These are phyloP conservation scores for Malassezia dermatis DNA, from an alignment of 1,284 basidiomycete genomes.

Conservation along the genomic window DNA sequence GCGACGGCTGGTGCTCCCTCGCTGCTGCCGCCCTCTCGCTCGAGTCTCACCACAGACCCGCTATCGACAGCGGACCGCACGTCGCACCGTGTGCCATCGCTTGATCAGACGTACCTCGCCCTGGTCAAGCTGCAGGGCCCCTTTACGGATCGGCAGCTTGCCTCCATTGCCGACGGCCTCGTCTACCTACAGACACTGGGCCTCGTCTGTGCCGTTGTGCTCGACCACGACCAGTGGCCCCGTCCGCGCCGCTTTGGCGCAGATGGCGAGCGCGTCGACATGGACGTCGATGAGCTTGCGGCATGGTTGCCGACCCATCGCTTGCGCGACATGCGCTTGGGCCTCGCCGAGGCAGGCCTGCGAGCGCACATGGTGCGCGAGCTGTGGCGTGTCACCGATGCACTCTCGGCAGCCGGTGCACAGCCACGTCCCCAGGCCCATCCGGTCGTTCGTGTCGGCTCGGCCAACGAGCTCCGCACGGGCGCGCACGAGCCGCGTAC, in stretches of 20 bases:
- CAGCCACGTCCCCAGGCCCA: constrained; percentile 65
- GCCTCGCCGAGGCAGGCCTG: constrained; percentile 26
- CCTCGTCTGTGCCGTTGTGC: constrained; percentile 82
- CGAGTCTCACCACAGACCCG: constrained; percentile 9
- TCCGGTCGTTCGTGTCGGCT: constrained; percentile 32
- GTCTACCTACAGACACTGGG: constrained; percentile 91
- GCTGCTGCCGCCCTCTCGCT: constrained; percentile 5
- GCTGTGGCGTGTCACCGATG: constrained; percentile 57
- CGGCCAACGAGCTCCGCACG: not conserved
- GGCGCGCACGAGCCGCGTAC: constrained; percentile 1
- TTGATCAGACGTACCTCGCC: constrained; percentile 58
- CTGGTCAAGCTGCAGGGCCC: constrained; percentile 96
- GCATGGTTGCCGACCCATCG: constrained; percentile 20
- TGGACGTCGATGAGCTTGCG: constrained; percentile 22
- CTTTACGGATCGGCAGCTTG: constrained; percentile 86
- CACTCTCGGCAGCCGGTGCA: constrained; percentile 73
- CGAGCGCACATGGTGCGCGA: constrained; percentile 66
- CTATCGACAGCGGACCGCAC: constrained; percentile 19
- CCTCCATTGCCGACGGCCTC: constrained; percentile 84
- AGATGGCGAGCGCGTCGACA: constrained; percentile 21
- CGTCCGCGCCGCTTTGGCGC: constrained; percentile 40
- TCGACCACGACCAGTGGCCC: constrained; percentile 73
- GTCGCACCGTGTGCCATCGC: constrained; percentile 4
- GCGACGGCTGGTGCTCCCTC: not conserved
- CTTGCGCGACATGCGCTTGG: constrained; percentile 1